Evolutionary conservation across 768 basidiomycete genomes (phyloP).

Genomic region (Leccinum boreale): DNA sequence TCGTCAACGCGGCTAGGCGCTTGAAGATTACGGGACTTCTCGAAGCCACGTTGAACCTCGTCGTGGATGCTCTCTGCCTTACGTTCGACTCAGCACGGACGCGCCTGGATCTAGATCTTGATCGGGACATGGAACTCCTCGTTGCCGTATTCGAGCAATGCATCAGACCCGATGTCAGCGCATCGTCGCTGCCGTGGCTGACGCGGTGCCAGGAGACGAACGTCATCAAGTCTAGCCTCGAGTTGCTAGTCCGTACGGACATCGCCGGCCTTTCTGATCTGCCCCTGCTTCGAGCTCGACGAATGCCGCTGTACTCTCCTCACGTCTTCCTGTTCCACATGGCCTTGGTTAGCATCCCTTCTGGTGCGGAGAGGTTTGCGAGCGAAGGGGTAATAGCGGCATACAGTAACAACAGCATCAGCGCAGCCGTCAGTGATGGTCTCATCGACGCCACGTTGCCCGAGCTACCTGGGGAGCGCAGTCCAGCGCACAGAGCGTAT

Average conservation of each 20-base stretch:
- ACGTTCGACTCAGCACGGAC: conserved; percentile 63
- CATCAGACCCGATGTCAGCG: conserved; percentile 62
- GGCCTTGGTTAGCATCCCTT: conserved; percentile 70
- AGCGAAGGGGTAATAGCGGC: conserved; percentile 78
- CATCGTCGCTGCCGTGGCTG: conserved; percentile 75
- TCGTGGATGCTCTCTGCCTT: conserved; percentile 63
- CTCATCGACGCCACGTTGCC: conserved; percentile 62
- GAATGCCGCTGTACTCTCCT: conserved; percentile 68
- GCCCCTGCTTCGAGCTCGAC: conserved; percentile 55
- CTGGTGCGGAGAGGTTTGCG: conserved; percentile 81
- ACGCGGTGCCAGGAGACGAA: conserved; percentile 77
- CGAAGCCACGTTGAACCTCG: conserved; percentile 58
- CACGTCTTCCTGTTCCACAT: conserved; percentile 86
- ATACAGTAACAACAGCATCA: conserved; percentile 81
- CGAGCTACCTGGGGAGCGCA: conserved; percentile 71
- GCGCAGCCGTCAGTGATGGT: conserved; percentile 71
- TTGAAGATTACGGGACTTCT: conserved; percentile 56
- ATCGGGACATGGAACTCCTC: conserved; percentile 77
- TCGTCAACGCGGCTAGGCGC: conserved; percentile 58
- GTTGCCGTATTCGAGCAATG: conserved; percentile 84
- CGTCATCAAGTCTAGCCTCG: conserved; percentile 70
- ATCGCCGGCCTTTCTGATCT: conserved; percentile 69
- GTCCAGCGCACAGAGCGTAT: conserved; percentile 77
- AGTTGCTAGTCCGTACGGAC: conserved; percentile 67
- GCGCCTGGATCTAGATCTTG: conserved; percentile 59